Evolutionary conservation across 768 basidiomycete genomes (phyloP).

Genomic region (Russula sp.): DNA sequence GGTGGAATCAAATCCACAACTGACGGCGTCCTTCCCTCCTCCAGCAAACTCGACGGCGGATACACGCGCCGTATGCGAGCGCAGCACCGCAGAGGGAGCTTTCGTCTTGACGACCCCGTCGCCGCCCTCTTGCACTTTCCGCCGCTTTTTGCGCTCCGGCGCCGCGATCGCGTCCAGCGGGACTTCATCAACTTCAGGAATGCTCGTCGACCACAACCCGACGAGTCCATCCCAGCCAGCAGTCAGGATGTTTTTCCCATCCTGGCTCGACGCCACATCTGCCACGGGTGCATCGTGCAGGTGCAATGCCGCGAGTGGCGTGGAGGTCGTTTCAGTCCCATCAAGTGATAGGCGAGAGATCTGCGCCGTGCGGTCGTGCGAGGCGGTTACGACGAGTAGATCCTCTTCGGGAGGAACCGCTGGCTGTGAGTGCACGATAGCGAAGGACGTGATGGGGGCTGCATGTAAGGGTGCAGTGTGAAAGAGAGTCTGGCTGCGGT

Average conservation of each 20-base stretch:
- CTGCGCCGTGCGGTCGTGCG: conserved; percentile 71
- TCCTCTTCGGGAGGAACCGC: conserved; percentile 26
- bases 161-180: conserved; percentile 29
- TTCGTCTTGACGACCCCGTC: conserved; percentile 37
- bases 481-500: conserved; percentile 54
- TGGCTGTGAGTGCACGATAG: conserved; percentile 37
- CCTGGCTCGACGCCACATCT: conserved; percentile 48
- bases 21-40: conserved; percentile 43
- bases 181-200: conserved; percentile 61
- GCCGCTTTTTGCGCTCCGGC: conserved; percentile 49
- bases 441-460: conserved; percentile 63
- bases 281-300: conserved; percentile 80
- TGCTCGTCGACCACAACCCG: conserved; percentile 66
- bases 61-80: conserved; percentile 77
- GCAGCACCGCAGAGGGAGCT: conserved; percentile 64
- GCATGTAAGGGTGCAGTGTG: conserved; percentile 45
- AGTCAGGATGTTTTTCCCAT: conserved; percentile 64
- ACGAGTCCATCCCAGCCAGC: conserved; percentile 84
- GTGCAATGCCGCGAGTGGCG: conserved; percentile 59
- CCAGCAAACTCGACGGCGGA: conserved; percentile 57
- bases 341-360: conserved; percentile 34
- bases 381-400: conserved; percentile 54
- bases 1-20: conserved; percentile 86
- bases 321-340: conserved; percentile 5
- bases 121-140: conserved; percentile 34